Percentiles rank a stretch among this genome's conserved stretches.
phyloP scores from a whole-genome alignment of 495 filamentous ascomycete genomes.

The Penicillium bialowiezense region DNA sequence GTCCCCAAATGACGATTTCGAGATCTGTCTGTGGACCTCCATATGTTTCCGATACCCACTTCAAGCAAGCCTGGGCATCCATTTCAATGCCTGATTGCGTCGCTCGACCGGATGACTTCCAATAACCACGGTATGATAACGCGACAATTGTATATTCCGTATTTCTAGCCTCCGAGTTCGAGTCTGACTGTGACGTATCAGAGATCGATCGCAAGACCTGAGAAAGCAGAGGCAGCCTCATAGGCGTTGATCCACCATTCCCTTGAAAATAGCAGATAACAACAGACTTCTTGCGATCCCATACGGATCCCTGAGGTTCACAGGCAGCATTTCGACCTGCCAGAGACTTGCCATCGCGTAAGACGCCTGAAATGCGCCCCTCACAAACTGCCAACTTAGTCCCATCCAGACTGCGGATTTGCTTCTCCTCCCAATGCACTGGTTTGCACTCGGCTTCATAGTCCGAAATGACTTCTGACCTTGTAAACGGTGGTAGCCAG shows the following conservation, averaged over 20 bases:
- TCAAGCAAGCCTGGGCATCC: constrained; percentile 60
- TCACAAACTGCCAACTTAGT: constrained; percentile 58
- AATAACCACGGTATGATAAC: constrained; percentile 74
- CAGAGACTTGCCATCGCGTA: background rate
- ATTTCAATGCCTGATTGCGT: constrained; percentile 63
- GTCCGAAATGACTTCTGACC: constrained; percentile 53
- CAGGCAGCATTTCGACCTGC: background rate
- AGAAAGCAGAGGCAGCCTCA: constrained; percentile 67
- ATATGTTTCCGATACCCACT: constrained; percentile 47
- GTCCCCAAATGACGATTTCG: constrained; percentile 72
- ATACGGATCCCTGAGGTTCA: background rate
- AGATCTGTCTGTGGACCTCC: constrained; percentile 24
- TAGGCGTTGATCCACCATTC: constrained; percentile 51
- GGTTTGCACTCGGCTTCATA: constrained; percentile 56
- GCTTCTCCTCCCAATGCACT: constrained; percentile 61
- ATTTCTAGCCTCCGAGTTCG: background rate
- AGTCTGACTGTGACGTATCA: background rate
- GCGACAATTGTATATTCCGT: constrained; percentile 56
- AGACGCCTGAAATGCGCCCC: constrained; percentile 24
- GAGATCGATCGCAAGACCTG: constrained; percentile 30
- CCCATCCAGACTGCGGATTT: constrained; percentile 54
- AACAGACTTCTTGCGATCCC: constrained; percentile 17
- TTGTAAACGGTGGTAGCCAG: constrained; percentile 59
- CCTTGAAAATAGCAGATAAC: constrained; percentile 42
- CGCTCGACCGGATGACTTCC: constrained; percentile 69